These are phyloP conservation scores for Polytrichum commune DNA, from an alignment of 225 moss, liverwort and hornwort species.

Conservation along the genomic window DNA sequence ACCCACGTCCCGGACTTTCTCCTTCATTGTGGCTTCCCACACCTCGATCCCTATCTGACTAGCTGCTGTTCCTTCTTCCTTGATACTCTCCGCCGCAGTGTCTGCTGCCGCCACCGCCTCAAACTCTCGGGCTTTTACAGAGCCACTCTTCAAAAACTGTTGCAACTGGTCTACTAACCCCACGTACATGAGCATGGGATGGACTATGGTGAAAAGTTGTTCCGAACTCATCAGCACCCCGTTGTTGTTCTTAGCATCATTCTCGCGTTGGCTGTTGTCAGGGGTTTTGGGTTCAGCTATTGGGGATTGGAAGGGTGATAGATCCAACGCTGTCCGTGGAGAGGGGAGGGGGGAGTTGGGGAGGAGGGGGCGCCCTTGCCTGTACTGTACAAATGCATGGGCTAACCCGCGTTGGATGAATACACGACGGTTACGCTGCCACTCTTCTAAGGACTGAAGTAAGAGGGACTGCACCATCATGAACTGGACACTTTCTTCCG, in stretches of 20 bases:
- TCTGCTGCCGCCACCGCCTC: conserved; percentile 31
- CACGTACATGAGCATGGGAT: conserved; percentile 92
- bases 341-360: conserved; percentile 66
- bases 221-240: conserved; percentile 46
- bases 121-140: conserved; percentile 49
- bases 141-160: conserved; percentile 80
- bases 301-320: conserved; percentile 42
- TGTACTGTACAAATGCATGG: conserved; percentile 80
- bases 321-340: conserved; percentile 48
- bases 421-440: conserved; percentile 74
- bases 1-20: conserved; percentile 77
- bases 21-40: conserved; percentile 96
- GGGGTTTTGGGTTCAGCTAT: conserved; percentile 59
- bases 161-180: conserved; percentile 96
- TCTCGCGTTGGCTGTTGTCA: conserved; percentile 28
- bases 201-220: conserved; percentile 71
- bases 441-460: conserved; percentile 91
- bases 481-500: conserved; percentile 87
- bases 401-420: conserved; percentile 88
- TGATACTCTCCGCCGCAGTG: conserved; percentile 42
- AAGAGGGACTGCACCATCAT: conserved; percentile 99
- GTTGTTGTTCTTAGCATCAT: conserved; percentile 32
- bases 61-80: conserved; percentile 44
- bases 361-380: conserved; percentile 81
- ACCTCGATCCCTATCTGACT: conserved; percentile 77